phyloP scores from a whole-genome alignment of 2,329 filamentous ascomycete genomes.

The Sarocladium oryzae region DNA sequence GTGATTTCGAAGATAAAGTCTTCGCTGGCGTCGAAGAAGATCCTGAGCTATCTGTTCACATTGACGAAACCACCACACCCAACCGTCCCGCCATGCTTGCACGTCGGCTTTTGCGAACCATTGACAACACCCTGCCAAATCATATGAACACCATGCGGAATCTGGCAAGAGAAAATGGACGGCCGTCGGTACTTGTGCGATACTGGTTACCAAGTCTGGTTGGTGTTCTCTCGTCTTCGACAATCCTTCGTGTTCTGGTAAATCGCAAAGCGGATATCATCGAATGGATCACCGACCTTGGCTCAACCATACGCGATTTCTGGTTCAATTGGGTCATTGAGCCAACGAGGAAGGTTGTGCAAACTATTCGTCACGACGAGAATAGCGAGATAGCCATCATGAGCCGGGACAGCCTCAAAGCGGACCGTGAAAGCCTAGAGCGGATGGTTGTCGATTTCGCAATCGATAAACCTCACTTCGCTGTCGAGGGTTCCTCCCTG shows the following conservation, averaged over 20 bases:
- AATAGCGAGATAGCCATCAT: slow-evolving; percentile 94
- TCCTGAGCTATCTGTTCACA: slow-evolving; percentile 47
- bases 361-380: slow-evolving; percentile 88
- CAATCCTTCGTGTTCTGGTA: slow-evolving; percentile 71
- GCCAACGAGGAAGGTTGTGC: slow-evolving; percentile 73
- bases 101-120: slow-evolving; percentile 60
- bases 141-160: slow-evolving; percentile 53
- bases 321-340: slow-evolving; percentile 96
- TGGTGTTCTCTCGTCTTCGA: slow-evolving; percentile 76
- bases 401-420: slow-evolving; percentile 85
- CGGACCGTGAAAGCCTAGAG: slow-evolving; percentile 86
- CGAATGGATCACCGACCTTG: slow-evolving; percentile 73
- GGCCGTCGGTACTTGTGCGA: slow-evolving; percentile 66
- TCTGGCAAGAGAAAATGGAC: slow-evolving; percentile 60
- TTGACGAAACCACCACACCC: slow-evolving; percentile 34
- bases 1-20: slow-evolving; percentile 60
- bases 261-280: slow-evolving; percentile 71
- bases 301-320: slow-evolving; percentile 76
- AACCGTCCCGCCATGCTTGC: slow-evolving; percentile 56
- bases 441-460: slow-evolving; percentile 98
- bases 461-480: slow-evolving; percentile 65
- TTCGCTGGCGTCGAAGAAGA: slow-evolving; percentile 58
- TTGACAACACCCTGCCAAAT: slow-evolving; percentile 60
- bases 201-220: slow-evolving; percentile 80
- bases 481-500: slow-evolving; percentile 43